A percentile compares a stretch with the other conserved stretches of the same genome.
Conservation (phyloP, 116 monocot species). For the Papilionanthe hybrid region DNA sequence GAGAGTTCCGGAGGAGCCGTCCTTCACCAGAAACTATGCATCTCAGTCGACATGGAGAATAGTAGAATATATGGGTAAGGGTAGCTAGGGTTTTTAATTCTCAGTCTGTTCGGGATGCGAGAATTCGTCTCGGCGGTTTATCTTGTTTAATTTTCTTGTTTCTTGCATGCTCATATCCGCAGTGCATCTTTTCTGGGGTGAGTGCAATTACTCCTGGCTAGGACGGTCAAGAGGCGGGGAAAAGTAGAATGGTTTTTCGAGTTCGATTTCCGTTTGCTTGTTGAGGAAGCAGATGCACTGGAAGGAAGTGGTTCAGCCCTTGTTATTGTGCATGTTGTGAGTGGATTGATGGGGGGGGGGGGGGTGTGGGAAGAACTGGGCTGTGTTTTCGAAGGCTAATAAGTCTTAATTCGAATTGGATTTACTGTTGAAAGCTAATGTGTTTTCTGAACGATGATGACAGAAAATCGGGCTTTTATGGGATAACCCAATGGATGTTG, state of each 20-base stretch:
- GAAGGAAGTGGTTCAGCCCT: not conserved
- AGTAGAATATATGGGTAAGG: conserved; percentile 68
- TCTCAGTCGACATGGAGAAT: conserved; percentile 77
- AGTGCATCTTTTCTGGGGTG: not conserved
- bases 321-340: not conserved
- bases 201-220: not conserved
- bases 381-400: not conserved
- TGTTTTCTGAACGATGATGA: not conserved
- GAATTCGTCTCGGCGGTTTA: not conserved
- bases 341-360: not conserved
- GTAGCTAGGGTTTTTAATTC: not conserved
- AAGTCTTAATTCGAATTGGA: not conserved
- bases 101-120: not conserved
- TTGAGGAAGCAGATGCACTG: not conserved
- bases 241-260: not conserved
- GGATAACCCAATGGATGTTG: not conserved
- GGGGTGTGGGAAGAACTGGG: not conserved
- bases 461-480: not conserved
- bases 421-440: not conserved
- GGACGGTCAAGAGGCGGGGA: not conserved
- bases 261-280: not conserved
- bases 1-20: conserved; percentile 38
- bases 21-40: conserved; percentile 93
- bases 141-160: not conserved
- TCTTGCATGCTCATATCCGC: not conserved